phyloP scores from a whole-genome alignment of 129 eudicot species.

The Erigeron canadensis region DNA sequence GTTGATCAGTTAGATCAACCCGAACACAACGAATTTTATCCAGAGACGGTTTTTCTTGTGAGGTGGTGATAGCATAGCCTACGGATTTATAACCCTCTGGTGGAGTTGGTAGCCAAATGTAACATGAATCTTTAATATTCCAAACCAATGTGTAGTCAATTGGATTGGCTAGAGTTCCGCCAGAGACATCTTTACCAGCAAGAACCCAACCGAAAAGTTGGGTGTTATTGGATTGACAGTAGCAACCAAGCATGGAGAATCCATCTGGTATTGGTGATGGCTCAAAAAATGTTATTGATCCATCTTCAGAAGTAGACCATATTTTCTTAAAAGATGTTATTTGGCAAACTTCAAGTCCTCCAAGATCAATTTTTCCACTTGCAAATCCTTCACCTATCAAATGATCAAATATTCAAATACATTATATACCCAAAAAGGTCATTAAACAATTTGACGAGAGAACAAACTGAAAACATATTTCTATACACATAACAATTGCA shows the following conservation, averaged over 20 bases:
- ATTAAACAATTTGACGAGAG: background rate
- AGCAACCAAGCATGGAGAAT: conserved; percentile 42
- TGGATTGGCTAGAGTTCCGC: conserved; percentile 40
- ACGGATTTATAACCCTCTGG: conserved; percentile 51
- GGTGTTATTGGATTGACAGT: conserved; percentile 37
- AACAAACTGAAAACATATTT: background rate
- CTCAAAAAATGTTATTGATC: conserved; percentile 41
- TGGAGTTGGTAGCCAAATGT: conserved; percentile 54
- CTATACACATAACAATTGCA: background rate
- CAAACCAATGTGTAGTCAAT: conserved; percentile 55
- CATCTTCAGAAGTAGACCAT: conserved; percentile 42
- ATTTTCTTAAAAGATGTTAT: conserved; percentile 40
- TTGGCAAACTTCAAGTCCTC: conserved; percentile 48
- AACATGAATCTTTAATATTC: conserved; percentile 37
- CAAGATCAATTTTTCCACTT: conserved; percentile 48
- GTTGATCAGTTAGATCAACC: conserved; percentile 45
- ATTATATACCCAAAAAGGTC: background rate
- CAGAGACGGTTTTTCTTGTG: conserved; percentile 43
- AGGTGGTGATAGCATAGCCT: conserved; percentile 49
- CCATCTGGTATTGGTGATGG: conserved; percentile 52
- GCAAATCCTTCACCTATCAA: conserved; percentile 47
- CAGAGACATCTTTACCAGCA: conserved; percentile 47
- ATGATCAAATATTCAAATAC: no score
- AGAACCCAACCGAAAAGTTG: conserved; percentile 54
- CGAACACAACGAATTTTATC: conserved; percentile 53